Conservation (phyloP, 768 basidiomycete genomes). For the Megacollybia marginata region DNA sequence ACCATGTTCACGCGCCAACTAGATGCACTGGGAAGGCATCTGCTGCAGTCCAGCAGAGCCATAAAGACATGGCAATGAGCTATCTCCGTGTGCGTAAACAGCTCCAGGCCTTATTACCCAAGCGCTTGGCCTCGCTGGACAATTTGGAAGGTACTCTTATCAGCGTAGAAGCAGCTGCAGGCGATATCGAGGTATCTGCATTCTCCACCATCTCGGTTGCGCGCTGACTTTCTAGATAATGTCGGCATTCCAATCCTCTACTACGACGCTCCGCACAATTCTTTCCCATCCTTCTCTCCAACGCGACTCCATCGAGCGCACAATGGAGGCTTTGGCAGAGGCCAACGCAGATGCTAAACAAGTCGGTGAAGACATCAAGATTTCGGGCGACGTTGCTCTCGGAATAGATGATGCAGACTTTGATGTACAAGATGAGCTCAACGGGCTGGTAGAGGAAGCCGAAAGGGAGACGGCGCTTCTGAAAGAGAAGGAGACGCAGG, state of each 20-base stretch:
- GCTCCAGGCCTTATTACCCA: conserved; percentile 67
- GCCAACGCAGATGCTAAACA: conserved; percentile 79
- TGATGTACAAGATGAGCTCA: neutral
- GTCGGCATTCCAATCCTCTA: conserved; percentile 78
- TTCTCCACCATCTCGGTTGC: neutral
- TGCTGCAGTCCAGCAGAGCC: conserved; percentile 57
- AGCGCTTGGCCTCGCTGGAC: conserved; percentile 66
- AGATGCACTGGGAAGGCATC: conserved; percentile 68
- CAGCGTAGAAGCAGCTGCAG: conserved; percentile 82
- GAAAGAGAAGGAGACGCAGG: conserved; percentile 42
- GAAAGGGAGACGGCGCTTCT: no score
- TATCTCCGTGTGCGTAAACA: conserved; percentile 79
- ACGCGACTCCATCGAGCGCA: conserved; percentile 72
- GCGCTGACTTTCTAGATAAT: conserved; percentile 53
- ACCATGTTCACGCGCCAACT: neutral
- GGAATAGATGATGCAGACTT: conserved; percentile 44
- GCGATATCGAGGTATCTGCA: conserved; percentile 67
- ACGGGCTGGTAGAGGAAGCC: conserved; percentile 10
- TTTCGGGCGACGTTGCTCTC: conserved; percentile 44
- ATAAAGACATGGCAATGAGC: conserved; percentile 65
- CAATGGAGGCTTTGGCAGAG: conserved; percentile 82
- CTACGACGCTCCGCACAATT: conserved; percentile 66
- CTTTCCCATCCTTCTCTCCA: conserved; percentile 77
- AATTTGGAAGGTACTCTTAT: conserved; percentile 72
- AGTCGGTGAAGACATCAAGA: conserved; percentile 68